Percentiles rank a stretch among this genome's conserved stretches.
Conservation (phyloP, 148 eudicot genomes). For the Rhododendron mucronatum region DNA sequence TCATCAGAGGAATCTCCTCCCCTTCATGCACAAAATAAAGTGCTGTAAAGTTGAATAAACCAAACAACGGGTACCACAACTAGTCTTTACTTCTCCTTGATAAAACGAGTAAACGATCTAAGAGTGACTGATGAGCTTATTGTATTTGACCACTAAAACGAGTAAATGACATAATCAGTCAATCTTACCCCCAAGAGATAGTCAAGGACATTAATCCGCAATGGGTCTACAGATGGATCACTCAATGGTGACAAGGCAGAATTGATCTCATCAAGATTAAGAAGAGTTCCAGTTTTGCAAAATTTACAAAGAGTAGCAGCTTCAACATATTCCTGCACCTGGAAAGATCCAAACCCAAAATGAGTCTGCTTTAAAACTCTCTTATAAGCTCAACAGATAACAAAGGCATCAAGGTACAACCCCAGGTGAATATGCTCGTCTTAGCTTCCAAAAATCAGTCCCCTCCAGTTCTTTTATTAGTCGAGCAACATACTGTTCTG, state of each 20-base stretch:
- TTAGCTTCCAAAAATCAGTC: constrained; percentile 91
- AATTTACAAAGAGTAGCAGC: constrained; percentile 91
- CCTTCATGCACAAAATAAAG: background rate
- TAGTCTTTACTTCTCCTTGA: background rate
- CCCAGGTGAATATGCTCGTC: constrained; percentile 98
- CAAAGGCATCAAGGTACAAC: constrained; percentile 31
- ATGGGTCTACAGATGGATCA: constrained; percentile 70
- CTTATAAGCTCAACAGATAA: constrained; percentile 7
- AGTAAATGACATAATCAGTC: background rate
- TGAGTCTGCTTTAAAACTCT: background rate
- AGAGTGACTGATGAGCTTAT: background rate
- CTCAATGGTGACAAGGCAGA: constrained; percentile 56
- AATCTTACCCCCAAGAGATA: constrained; percentile 86
- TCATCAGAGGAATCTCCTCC: background rate
- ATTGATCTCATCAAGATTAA: constrained; percentile 84
- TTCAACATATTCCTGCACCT: constrained; percentile 98
- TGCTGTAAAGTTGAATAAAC: background rate
- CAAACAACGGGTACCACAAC: background rate
- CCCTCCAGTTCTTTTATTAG: constrained; percentile 78
- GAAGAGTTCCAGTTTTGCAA: constrained; percentile 74
- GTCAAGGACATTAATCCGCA: constrained; percentile 87
- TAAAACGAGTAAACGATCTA: background rate
- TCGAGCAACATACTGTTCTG: constrained; percentile 60
- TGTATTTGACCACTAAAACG: background rate
- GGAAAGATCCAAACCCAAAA: constrained; percentile 14